These are phyloP conservation scores for Xylaria multiplex DNA, from an alignment of 2,329 filamentous ascomycete species.

Conservation along the genomic window DNA sequence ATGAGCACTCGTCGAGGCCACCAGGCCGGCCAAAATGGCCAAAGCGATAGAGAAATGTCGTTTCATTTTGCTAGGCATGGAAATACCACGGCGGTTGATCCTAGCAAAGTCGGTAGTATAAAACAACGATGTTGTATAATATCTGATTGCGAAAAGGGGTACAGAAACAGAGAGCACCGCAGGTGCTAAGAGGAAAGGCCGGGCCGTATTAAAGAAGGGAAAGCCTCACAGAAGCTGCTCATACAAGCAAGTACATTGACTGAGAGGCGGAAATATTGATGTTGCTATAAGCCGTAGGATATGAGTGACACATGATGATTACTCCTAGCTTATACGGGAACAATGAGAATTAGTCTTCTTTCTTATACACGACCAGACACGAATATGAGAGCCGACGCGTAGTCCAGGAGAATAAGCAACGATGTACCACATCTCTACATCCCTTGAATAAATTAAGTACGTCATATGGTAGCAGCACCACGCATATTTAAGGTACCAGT, in stretches of 20 bases:
- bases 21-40: slow-evolving; percentile 51
- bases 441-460: neutral
- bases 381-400: neutral
- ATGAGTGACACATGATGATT: neutral
- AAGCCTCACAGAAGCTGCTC: slow-evolving; percentile 34
- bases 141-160: neutral
- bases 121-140: neutral
- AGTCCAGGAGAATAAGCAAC: neutral
- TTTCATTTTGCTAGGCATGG: slow-evolving; percentile 49
- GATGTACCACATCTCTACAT: neutral
- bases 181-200: slow-evolving; percentile 17
- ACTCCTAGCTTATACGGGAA: neutral
- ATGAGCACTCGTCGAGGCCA: slow-evolving; percentile 60
- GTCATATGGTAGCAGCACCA: neutral
- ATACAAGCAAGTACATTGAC: slow-evolving; percentile 24
- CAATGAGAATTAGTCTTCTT: neutral
- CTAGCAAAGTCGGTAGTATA: neutral
- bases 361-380: slow-evolving; percentile 16
- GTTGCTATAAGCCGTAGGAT: neutral
- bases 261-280: slow-evolving; percentile 2
- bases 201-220: slow-evolving; percentile 28
- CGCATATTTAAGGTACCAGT: neutral
- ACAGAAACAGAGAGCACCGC: neutral
- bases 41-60: slow-evolving; percentile 46
- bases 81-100: too few species aligned